phyloP scores from a whole-genome alignment of 2,329 filamentous ascomycete genomes.

The Passalora sequoiae region DNA sequence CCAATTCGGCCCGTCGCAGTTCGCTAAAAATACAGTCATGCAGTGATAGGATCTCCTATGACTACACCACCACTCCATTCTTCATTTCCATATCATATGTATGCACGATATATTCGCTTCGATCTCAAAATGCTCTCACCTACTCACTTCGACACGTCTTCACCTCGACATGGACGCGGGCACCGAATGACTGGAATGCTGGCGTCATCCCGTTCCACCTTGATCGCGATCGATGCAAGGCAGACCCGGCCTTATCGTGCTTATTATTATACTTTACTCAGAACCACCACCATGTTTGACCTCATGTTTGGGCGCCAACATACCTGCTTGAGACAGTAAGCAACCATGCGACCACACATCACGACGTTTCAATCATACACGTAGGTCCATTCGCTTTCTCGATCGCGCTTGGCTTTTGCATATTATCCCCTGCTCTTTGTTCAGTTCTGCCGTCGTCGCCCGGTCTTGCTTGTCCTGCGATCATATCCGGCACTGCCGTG shows the following conservation, averaged over 20 bases:
- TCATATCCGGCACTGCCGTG: not conserved
- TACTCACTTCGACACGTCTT: too few relatives aligned
- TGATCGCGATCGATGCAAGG: not conserved
- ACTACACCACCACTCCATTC: too few relatives aligned
- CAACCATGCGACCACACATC: not conserved
- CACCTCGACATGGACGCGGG: too few relatives aligned
- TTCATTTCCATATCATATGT: too few relatives aligned
- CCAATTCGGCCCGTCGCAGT: too few relatives aligned
- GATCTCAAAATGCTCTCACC: too few relatives aligned
- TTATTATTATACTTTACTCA: not conserved
- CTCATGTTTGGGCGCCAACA: constrained; percentile 4
- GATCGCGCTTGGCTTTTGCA: constrained; percentile 1
- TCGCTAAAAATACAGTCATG: too few relatives aligned
- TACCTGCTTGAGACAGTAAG: constrained; percentile 5
- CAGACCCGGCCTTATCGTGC: not conserved
- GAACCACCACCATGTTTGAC: not conserved
- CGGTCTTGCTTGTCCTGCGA: constrained; percentile 1
- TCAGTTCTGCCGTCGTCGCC: too few relatives aligned
- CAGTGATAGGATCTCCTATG: too few relatives aligned
- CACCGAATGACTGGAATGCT: not conserved
- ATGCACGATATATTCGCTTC: too few relatives aligned
- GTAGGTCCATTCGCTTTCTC: not conserved
- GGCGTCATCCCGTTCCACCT: too few relatives aligned
- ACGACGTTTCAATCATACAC: not conserved
- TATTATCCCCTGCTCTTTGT: not conserved